Conservation (phyloP, 768 basidiomycete species). For the Rhodotorula babjevae region DNA sequence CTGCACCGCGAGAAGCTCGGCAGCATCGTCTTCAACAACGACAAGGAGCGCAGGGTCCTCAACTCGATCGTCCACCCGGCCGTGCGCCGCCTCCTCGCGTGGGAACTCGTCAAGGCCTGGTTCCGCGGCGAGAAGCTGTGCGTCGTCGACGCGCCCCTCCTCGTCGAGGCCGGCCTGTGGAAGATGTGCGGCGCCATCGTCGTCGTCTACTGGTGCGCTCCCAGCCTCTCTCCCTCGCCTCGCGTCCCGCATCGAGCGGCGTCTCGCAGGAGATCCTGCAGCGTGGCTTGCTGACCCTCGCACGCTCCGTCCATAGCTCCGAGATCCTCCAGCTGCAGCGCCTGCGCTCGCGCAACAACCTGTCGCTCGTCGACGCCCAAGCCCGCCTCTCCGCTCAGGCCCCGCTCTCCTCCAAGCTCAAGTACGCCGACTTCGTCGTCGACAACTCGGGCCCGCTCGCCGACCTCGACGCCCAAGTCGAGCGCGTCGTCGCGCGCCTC, state of each 20-base stretch:
- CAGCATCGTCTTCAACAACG: slow-evolving; percentile 73
- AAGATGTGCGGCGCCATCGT: slow-evolving; percentile 75
- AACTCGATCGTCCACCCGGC: slow-evolving; percentile 88
- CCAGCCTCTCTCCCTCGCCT: too few relatives aligned
- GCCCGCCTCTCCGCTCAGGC: slow-evolving; percentile 75
- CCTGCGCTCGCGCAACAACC: slow-evolving; percentile 68
- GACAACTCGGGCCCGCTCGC: slow-evolving; percentile 77
- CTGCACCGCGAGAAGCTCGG: slow-evolving; percentile 82
- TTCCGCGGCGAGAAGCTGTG: slow-evolving; percentile 69
- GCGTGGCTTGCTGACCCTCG: too few relatives aligned
- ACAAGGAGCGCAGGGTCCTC: slow-evolving; percentile 61
- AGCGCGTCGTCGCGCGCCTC: slow-evolving; percentile 51
- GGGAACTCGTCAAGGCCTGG: slow-evolving; percentile 67
- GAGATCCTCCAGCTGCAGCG: slow-evolving; percentile 76
- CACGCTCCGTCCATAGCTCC: slow-evolving; percentile 60
- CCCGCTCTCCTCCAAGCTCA: slow-evolving; percentile 68
- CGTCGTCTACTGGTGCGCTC: slow-evolving; percentile 85
- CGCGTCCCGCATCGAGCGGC: too few relatives aligned
- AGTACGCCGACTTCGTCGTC: slow-evolving; percentile 77
- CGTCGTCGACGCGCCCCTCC: slow-evolving; percentile 81
- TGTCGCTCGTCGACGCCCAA: slow-evolving; percentile 62
- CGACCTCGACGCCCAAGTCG: slow-evolving; percentile 62
- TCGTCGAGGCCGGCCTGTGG: slow-evolving; percentile 84
- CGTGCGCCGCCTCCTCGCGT: slow-evolving; percentile 71
- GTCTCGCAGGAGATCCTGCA: too few relatives aligned